Conservation (phyloP, 2,329 filamentous ascomycete genomes). For the Aspergillus ustus region DNA sequence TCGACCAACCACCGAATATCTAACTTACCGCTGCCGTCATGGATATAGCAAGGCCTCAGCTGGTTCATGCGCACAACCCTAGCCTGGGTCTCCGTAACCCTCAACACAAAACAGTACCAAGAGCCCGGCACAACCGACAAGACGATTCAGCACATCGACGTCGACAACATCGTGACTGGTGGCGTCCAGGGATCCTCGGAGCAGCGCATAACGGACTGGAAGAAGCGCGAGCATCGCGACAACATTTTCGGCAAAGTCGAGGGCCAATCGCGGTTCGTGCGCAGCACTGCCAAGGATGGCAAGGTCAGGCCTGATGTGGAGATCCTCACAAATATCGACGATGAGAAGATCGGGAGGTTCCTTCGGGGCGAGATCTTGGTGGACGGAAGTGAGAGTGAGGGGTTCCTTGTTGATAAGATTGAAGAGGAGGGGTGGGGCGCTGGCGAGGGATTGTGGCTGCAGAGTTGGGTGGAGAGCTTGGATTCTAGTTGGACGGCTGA, state of each 20-base stretch:
- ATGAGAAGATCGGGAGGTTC: constrained; percentile 44
- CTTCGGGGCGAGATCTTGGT: constrained; percentile 46
- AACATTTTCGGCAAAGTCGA: constrained; percentile 76
- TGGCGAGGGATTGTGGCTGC: constrained; percentile 50
- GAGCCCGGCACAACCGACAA: constrained; percentile 50
- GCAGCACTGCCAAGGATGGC: constrained; percentile 34
- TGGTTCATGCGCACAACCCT: constrained; percentile 77
- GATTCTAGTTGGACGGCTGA: constrained; percentile 58
- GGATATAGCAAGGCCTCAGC: constrained; percentile 64
- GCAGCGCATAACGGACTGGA: constrained; percentile 61
- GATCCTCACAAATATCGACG: constrained; percentile 45
- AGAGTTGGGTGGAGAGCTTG: constrained; percentile 56
- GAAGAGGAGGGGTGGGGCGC: constrained; percentile 48
- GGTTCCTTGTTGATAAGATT: constrained; percentile 63
- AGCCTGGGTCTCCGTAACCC: constrained; percentile 68
- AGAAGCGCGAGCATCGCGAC: constrained; percentile 70
- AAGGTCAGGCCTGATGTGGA: constrained; percentile 42
- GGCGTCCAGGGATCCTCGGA: constrained; percentile 71
- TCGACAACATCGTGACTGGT: constrained; percentile 72
- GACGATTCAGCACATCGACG: constrained; percentile 66
- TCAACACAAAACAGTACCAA: constrained; percentile 65
- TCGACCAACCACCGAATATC: constrained; percentile 3
- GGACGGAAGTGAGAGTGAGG: constrained; percentile 62
- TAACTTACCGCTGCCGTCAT: constrained; percentile 16
- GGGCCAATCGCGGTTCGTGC: constrained; percentile 62